phyloP scores from a whole-genome alignment of 257 asterid genomes.

The Coffea canephora region DNA sequence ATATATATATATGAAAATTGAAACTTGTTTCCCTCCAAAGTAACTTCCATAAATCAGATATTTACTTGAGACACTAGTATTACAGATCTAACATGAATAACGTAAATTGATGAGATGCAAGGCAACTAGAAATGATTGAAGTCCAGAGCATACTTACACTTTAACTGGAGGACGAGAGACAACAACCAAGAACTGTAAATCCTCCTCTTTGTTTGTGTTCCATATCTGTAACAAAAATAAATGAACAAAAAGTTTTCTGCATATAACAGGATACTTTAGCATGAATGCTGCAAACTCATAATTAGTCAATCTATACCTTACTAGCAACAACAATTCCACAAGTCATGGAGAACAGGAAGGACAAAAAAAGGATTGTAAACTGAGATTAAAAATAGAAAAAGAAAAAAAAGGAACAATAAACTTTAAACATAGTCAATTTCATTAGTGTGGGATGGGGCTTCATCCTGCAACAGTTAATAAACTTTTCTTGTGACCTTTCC shows the following conservation, averaged over 20 bases:
- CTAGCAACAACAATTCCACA: neutral
- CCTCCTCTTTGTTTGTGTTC: slow-evolving; percentile 66
- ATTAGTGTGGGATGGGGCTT: neutral
- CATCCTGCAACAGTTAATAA: neutral
- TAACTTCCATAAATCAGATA: neutral
- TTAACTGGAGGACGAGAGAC: slow-evolving; percentile 90
- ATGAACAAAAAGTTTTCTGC: slow-evolving; percentile 8
- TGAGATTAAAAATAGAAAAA: neutral
- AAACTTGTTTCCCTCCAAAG: neutral
- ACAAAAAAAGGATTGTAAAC: neutral
- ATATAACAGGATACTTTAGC: neutral
- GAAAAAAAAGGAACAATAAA: neutral
- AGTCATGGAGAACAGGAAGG: neutral
- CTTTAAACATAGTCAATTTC: neutral
- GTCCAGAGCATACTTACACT: slow-evolving; percentile 53
- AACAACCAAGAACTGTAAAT: slow-evolving; percentile 68
- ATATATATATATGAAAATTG: too few relatives aligned
- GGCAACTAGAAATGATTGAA: neutral
- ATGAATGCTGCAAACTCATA: neutral
- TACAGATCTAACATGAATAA: neutral
- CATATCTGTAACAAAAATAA: slow-evolving; percentile 45
- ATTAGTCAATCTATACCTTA: neutral
- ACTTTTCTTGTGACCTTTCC: neutral
- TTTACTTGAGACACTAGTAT: neutral
- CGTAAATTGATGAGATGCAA: neutral